Percentiles rank a stretch among this genome's conserved stretches.
These are phyloP conservation scores for Geotrichum restrictum DNA, from an alignment of 1,139 yeast species.

Conservation along the genomic window DNA sequence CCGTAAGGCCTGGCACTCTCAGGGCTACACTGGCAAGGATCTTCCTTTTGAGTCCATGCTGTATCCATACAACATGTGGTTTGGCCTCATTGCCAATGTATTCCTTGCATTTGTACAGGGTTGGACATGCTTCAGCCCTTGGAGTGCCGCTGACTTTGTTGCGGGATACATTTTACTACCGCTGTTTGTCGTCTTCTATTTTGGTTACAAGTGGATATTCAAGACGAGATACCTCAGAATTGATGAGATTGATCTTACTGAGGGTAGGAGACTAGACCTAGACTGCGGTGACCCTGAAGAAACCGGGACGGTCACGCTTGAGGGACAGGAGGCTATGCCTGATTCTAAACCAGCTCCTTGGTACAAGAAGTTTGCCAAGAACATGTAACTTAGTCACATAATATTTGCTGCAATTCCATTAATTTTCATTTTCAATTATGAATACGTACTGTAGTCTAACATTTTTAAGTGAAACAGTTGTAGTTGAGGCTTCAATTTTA, in stretches of 20 bases:
- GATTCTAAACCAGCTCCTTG: neutral
- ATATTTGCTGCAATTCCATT: neutral
- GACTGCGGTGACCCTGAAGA: constrained; percentile 24
- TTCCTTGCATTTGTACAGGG: constrained; percentile 64
- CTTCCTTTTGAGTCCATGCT: constrained; percentile 53
- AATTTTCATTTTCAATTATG: neutral
- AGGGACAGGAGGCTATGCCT: constrained; percentile 12
- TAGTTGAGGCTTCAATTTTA: too few species aligned
- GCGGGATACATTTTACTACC: constrained; percentile 66
- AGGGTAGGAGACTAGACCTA: constrained; percentile 37
- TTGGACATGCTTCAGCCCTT: constrained; percentile 63
- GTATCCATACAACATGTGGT: constrained; percentile 52
- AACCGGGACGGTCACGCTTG: constrained; percentile 8
- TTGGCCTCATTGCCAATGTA: constrained; percentile 50
- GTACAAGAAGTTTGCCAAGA: neutral
- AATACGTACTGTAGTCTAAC: neutral
- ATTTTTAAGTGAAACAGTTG: too few species aligned
- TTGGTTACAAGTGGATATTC: constrained; percentile 41
- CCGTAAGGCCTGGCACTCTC: constrained; percentile 48
- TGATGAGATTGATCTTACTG: constrained; percentile 46
- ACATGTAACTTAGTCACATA: neutral
- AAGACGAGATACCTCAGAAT: constrained; percentile 47
- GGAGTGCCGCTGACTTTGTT: constrained; percentile 54
- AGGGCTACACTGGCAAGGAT: constrained; percentile 47
- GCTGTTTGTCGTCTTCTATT: constrained; percentile 47